Conservation (phyloP, 768 basidiomycete species). For the Tephrocybe sp. region DNA sequence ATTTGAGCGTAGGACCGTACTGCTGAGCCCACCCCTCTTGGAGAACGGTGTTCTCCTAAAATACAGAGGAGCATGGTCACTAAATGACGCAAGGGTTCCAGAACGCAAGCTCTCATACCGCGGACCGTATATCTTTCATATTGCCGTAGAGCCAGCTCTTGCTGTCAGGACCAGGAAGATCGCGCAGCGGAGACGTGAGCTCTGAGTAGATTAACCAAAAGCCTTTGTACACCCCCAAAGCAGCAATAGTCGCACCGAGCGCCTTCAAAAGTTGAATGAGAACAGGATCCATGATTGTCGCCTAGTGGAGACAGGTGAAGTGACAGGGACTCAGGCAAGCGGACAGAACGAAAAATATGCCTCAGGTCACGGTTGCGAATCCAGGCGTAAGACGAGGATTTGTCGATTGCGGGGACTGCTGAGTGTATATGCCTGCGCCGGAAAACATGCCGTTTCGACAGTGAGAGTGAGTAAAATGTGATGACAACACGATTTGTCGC, state of each 20-base stretch:
- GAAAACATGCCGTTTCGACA: no score
- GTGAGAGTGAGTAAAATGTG: neutral
- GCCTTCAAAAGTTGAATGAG: slow-evolving; percentile 22
- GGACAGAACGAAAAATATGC: neutral
- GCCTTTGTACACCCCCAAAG: slow-evolving; percentile 29
- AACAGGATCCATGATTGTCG: no score
- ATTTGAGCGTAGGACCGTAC: slow-evolving; percentile 13
- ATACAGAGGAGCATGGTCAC: neutral
- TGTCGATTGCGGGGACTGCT: no score
- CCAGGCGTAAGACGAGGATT: neutral
- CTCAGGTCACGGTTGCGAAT: neutral
- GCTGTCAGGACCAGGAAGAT: slow-evolving; percentile 51
- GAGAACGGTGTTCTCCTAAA: slow-evolving; percentile 30
- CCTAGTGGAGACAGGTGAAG: no score
- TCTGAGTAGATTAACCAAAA: slow-evolving; percentile 33
- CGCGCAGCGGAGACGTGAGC: slow-evolving; percentile 41
- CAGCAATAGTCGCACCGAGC: slow-evolving; percentile 16
- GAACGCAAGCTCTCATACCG: neutral
- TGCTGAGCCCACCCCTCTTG: slow-evolving; percentile 14
- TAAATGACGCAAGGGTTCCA: neutral
- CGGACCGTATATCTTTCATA: slow-evolving; percentile 24
- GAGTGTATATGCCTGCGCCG: no score
- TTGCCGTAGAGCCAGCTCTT: slow-evolving; percentile 49
- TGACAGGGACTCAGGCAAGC: no score
- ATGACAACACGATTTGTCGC: neutral